Evolutionary conservation across 73 alveolate species (phyloP).

Genomic region (Effrenium voratum): DNA sequence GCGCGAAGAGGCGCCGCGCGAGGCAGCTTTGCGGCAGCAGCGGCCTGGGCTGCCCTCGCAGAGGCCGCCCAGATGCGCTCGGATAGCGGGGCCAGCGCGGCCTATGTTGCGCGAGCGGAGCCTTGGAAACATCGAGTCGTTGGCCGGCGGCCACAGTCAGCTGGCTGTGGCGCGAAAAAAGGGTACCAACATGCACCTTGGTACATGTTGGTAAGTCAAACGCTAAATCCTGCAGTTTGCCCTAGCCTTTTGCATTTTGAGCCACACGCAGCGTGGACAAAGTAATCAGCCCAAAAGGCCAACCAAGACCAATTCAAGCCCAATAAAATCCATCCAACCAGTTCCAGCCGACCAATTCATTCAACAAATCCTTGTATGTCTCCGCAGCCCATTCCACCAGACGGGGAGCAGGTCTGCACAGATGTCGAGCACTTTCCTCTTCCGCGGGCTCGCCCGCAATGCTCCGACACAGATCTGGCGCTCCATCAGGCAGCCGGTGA

Average conservation of each 20-base stretch:
- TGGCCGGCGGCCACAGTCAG: too few species aligned
- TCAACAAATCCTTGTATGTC: too few species aligned
- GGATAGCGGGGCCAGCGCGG: neutral
- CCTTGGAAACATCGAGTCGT: too few species aligned
- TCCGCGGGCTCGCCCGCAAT: constrained; percentile 3
- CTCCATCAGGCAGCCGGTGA: neutral
- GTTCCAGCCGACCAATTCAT: too few species aligned
- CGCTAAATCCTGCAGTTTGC: neutral
- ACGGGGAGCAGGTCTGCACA: neutral
- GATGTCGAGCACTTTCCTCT: neutral
- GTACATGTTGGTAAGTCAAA: neutral
- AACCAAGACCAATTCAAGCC: too few species aligned
- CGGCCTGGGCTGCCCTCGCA: constrained; percentile 83
- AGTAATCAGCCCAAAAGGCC: neutral
- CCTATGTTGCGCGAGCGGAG: constrained; percentile 19
- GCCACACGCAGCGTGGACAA: too few species aligned
- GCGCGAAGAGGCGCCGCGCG: neutral
- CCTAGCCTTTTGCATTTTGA: neutral
- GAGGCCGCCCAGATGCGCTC: constrained; percentile 31
- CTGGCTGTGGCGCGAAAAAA: neutral
- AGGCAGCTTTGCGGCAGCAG: constrained; percentile 54
- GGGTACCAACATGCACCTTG: neutral
- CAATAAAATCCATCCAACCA: too few species aligned
- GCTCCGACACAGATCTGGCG: neutral
- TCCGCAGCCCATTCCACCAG: neutral